Evolutionary conservation across 2,329 filamentous ascomycete genomes (phyloP), one percentile per base, ranked within the genome.

Genomic region (Arthrocladium fulminans): DNA sequence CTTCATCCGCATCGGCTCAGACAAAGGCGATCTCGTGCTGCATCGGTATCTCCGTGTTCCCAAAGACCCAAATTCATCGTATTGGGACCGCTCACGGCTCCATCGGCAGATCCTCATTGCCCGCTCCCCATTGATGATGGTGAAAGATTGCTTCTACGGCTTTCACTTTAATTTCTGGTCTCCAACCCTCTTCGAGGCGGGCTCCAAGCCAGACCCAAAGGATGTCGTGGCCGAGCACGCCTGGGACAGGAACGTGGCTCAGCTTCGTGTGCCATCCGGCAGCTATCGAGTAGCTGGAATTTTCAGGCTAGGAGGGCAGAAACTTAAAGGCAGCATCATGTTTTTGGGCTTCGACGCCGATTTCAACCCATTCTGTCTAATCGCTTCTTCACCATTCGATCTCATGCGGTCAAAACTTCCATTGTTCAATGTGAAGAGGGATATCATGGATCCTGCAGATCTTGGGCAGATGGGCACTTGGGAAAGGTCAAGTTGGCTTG

Each of bases 281-380:
- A 32, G 12, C 17, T 45, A 19, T 15, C 42, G 29, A 10, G 20
- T 45, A n/a, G 42, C 42, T 3, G 42, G 42, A 3, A 45, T 45
- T 19, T 32, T 45, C 7, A 24, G 42, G 8, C 27, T 45, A 24
- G 20, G 15, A n/a, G 24, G 24, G 25, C 24, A 32, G 15, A 17
- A 23, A 25, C 27, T 34, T 20, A 15, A 24, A 15, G 27, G 15
- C 9, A 27, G 13, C n/a, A 19, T 32, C 8, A 19, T 34, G 19
- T 10, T 32, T n/a, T 12, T 45, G 2, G 42, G 42, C 12, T 45
- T 45, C 24, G 42, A 45, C 20, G 25, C 42, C 15, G 25, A 32
- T 15, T 45, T 45, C 29, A 45, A 34, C 22, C 42, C 42, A 8
- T 34, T 45, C 25, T 45, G 42, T 45, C 17, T 45, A 7, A 34